These are phyloP conservation scores for Ramaria sp. DNA, from an alignment of 768 basidiomycete species.

Conservation along the genomic window DNA sequence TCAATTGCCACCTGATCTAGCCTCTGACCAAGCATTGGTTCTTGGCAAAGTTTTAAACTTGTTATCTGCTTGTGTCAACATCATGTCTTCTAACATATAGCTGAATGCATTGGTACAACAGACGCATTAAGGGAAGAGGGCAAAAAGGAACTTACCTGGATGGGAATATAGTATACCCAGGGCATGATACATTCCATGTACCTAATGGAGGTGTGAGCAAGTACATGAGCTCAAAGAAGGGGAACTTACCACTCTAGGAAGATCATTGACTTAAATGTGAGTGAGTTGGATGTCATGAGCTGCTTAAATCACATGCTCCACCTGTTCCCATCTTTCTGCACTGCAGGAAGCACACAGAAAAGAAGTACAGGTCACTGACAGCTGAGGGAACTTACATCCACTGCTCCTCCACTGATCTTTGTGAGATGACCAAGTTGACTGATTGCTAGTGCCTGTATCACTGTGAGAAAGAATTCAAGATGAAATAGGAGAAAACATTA, in stretches of 20 bases:
- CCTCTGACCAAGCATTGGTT: conserved; percentile 80
- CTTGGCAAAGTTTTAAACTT: conserved; percentile 86
- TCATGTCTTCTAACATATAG: conserved; percentile 96
- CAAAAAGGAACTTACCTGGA: conserved; percentile 27
- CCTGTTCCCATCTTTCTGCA: conserved; percentile 49
- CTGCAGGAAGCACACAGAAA: no score
- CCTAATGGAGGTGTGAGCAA: conserved; percentile 23
- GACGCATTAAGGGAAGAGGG: background rate
- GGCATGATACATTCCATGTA: conserved; percentile 46
- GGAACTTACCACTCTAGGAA: conserved; percentile 58
- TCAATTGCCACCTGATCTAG: conserved; percentile 85
- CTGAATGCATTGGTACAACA: conserved; percentile 80
- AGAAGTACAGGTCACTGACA: background rate
- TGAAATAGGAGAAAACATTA: background rate
- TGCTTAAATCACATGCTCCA: conserved; percentile 66
- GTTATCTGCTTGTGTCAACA: conserved; percentile 90
- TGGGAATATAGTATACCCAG: conserved; percentile 69
- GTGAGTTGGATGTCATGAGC: no score
- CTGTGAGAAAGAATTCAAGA: background rate
- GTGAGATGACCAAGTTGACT: conserved; percentile 23
- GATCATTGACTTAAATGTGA: conserved; percentile 61
- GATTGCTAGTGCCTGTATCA: conserved; percentile 17
- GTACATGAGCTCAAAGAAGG: background rate
- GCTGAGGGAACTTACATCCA: conserved; percentile 29
- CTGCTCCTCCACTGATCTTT: conserved; percentile 9